phyloP scores from a whole-genome alignment of 2,329 filamentous ascomycete species.

The Trichoderma oligosporum region DNA sequence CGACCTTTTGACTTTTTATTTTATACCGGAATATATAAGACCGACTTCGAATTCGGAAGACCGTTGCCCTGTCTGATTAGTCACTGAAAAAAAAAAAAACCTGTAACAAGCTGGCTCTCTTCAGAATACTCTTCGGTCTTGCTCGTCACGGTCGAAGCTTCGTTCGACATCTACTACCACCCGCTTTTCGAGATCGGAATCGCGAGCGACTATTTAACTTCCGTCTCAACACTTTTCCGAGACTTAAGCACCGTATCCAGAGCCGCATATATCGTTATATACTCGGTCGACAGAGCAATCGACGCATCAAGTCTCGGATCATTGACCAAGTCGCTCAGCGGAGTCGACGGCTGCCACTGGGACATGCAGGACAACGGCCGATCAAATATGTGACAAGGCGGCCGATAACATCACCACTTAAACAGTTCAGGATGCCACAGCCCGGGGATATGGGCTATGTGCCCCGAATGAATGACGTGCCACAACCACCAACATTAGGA shows the following conservation, averaged over 20 bases:
- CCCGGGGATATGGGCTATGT: slow-evolving; percentile 29
- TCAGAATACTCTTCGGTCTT: slow-evolving; percentile 37
- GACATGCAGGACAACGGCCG: slow-evolving; percentile 30
- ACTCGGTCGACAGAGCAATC: slow-evolving; percentile 58
- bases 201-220: slow-evolving; percentile 65
- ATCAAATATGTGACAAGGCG: slow-evolving; percentile 34
- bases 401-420: slow-evolving; percentile 28
- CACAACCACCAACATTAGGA: not conserved
- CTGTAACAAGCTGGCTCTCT: slow-evolving; percentile 42
- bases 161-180: slow-evolving; percentile 66
- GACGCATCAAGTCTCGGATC: slow-evolving; percentile 46
- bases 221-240: slow-evolving; percentile 70
- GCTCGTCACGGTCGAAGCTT: slow-evolving; percentile 46
- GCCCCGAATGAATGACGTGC: slow-evolving; percentile 27
- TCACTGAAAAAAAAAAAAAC: not conserved
- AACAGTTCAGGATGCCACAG: slow-evolving; percentile 31
- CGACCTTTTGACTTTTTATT: not conserved
- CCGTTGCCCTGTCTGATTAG: slow-evolving; percentile 9
- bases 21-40: slow-evolving; percentile 9
- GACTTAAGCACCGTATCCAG: slow-evolving; percentile 67
- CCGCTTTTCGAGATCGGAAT: slow-evolving; percentile 56
- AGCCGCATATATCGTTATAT: slow-evolving; percentile 73
- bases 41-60: not conserved
- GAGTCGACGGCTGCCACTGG: slow-evolving; percentile 45
- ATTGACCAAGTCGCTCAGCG: slow-evolving; percentile 42